phyloP scores from a whole-genome alignment of 192 early-diverging fungal species.

The Podochytrium sp. region DNA sequence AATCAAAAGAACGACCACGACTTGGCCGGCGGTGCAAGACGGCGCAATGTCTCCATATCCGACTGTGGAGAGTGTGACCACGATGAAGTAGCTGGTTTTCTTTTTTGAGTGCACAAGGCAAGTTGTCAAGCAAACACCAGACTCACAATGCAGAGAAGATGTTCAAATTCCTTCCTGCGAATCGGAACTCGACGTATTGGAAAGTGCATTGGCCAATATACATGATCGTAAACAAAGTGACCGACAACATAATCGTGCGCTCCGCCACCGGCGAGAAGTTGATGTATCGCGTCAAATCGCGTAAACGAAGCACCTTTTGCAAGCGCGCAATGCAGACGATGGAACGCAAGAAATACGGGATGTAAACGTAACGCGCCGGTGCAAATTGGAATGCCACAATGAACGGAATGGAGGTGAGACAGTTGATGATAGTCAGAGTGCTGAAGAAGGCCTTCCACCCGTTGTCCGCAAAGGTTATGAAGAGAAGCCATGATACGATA shows the following conservation, averaged over 20 bases:
- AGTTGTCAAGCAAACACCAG: slow-evolving; percentile 2
- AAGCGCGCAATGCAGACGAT: slow-evolving; percentile 59
- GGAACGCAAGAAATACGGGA: slow-evolving; percentile 69
- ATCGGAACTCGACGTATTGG: slow-evolving; percentile 62
- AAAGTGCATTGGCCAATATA: slow-evolving; percentile 68
- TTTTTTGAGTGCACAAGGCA: neutral
- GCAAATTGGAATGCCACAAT: slow-evolving; percentile 49
- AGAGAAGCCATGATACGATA: slow-evolving; percentile 1
- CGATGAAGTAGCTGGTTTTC: slow-evolving; percentile 62
- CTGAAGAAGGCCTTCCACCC: slow-evolving; percentile 44
- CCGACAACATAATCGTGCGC: slow-evolving; percentile 57
- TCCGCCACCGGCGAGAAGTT: slow-evolving; percentile 45
- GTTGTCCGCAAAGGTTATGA: slow-evolving; percentile 7
- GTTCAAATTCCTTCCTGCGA: slow-evolving; percentile 30
- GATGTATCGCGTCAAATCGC: slow-evolving; percentile 18
- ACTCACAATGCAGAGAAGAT: slow-evolving; percentile 21
- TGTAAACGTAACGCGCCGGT: slow-evolving; percentile 52
- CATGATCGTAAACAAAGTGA: slow-evolving; percentile 54
- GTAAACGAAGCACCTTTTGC: slow-evolving; percentile 58
- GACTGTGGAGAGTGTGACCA: slow-evolving; percentile 72
- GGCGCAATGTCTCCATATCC: slow-evolving; percentile 76
- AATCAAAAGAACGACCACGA: slow-evolving; percentile 66
- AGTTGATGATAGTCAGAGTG: slow-evolving; percentile 49
- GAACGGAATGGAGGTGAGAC: slow-evolving; percentile 61
- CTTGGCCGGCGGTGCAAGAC: slow-evolving; percentile 51